Percentiles rank a stretch among this genome's conserved stretches.
Evolutionary conservation across 352 stramenopile genomes (phyloP).

Genomic region (Phytophthora rubi): DNA sequence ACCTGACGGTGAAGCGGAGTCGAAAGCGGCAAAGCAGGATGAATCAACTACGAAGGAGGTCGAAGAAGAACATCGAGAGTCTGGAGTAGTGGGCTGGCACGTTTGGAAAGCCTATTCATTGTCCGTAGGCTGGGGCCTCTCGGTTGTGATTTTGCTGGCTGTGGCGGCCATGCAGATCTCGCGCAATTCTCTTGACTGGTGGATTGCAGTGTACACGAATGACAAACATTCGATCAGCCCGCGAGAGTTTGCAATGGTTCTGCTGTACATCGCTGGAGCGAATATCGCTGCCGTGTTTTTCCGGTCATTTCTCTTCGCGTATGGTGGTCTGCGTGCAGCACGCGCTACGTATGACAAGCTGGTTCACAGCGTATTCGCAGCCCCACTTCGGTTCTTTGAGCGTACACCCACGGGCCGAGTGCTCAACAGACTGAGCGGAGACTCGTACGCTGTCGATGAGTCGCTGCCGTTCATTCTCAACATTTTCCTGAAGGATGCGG

Average conservation of each 20-base stretch:
- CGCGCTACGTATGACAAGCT: constrained; percentile 65
- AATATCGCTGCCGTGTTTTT: constrained; percentile 77
- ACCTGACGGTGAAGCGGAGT: neutral
- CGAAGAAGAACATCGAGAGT: constrained; percentile 71
- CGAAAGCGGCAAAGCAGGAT: constrained; percentile 13
- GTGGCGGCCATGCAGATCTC: constrained; percentile 80
- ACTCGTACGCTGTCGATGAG: constrained; percentile 88
- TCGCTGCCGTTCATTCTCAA: constrained; percentile 91
- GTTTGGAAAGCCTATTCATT: constrained; percentile 72
- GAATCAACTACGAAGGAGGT: constrained; percentile 12
- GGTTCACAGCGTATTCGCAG: constrained; percentile 55
- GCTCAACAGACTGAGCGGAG: constrained; percentile 79
- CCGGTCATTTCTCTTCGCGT: constrained; percentile 88
- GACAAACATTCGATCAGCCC: constrained; percentile 57
- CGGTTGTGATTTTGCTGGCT: constrained; percentile 55
- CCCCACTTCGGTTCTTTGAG: constrained; percentile 76
- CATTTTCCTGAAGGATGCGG: constrained; percentile 85
- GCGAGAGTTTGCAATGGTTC: constrained; percentile 53
- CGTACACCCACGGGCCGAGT: constrained; percentile 70
- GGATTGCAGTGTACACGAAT: constrained; percentile 86
- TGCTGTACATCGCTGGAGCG: constrained; percentile 68
- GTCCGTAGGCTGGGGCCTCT: constrained; percentile 56
- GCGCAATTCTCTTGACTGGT: constrained; percentile 83
- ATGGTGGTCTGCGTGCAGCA: constrained; percentile 75
- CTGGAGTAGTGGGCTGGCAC: constrained; percentile 52